Evolutionary conservation across 2,329 filamentous ascomycete genomes (phyloP).

Genomic region (Aureobasidium uvarum): DNA sequence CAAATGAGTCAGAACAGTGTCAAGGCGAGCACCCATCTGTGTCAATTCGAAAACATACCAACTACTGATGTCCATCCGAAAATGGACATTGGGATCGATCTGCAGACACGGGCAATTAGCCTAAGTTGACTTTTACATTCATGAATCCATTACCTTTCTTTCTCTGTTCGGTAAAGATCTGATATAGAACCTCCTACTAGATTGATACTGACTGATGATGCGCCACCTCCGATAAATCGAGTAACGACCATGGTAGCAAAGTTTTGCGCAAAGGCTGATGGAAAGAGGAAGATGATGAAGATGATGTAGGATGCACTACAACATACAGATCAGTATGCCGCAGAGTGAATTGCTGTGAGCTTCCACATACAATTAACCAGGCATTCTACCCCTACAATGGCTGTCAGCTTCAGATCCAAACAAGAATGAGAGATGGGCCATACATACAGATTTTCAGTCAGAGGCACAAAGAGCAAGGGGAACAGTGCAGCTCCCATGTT

Average conservation of each 20-base stretch:
- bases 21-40: background rate
- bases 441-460: constrained; percentile 35
- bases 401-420: background rate
- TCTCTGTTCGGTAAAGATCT: constrained; percentile 37
- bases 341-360: background rate
- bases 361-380: constrained; percentile 31
- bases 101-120: background rate
- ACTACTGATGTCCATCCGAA: constrained; percentile 32
- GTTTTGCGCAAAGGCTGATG: constrained; percentile 34
- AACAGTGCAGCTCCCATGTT: constrained; percentile 37
- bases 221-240: constrained; percentile 37
- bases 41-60: background rate
- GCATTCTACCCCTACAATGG: constrained; percentile 31
- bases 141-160: constrained; percentile 30
- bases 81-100: constrained; percentile 35
- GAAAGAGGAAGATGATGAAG: constrained; percentile 33
- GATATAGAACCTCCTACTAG: constrained; percentile 35
- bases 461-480: constrained; percentile 36
- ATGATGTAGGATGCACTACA: constrained; percentile 32
- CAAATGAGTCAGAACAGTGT: background rate
- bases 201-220: constrained; percentile 35
- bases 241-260: constrained; percentile 34
- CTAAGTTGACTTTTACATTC: background rate
- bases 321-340: background rate
- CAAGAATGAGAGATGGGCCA: background rate